Base-by-base conservation (phyloP, 495 filamentous ascomycete genomes). In the Xylaria venustula region DNA sequence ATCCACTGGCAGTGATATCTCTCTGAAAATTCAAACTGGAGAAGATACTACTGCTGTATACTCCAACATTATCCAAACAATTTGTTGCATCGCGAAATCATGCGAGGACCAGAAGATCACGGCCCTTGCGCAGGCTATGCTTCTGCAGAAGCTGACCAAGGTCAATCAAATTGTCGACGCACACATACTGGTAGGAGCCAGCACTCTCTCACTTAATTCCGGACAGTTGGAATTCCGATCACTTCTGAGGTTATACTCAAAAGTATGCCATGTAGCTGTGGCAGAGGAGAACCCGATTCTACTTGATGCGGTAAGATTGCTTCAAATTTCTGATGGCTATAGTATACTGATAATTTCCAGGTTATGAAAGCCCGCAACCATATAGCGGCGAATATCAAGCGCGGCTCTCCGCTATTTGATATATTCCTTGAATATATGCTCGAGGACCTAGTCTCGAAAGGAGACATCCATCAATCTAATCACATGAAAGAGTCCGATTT, bases 81-180 rank as follows among this genome's bases (percentile, higher is more conserved):
- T 98, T 62, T 92, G 93, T 62, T 87, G 85, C 28, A 90, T 98
- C 67, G 91, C 95, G 0, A 87, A 79, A 34, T 84, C 81, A 55
- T 92, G 88, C 71, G 83, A 88, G 45, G 93, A 98, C 62, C 86
- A 91, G 36, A 96, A 97, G 73, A 94, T 98, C 46, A 93, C 88
- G 22, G 95, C 93, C 12, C 80, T 98, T 54, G 92, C 92, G n/a
- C 89, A 96, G 66, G 93, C 92, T 4, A 97, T 98, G 89, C 83
- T 98, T 17, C 75, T 96, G 7, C 94, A 98, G 66, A 95, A 98
- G 71, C 85, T 97, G 63, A 87, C 88, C 8, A 93, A 92, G 67
- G 80, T 97, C 37, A 93, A 83, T 67, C 75, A 82, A 59, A 71
- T 81, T 1, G 86, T 96, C 7, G 92, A 97, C 77, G 83, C 88